These are phyloP conservation scores for Penicillium olsonii DNA, from an alignment of 2,329 filamentous ascomycete species.

Conservation along the genomic window DNA sequence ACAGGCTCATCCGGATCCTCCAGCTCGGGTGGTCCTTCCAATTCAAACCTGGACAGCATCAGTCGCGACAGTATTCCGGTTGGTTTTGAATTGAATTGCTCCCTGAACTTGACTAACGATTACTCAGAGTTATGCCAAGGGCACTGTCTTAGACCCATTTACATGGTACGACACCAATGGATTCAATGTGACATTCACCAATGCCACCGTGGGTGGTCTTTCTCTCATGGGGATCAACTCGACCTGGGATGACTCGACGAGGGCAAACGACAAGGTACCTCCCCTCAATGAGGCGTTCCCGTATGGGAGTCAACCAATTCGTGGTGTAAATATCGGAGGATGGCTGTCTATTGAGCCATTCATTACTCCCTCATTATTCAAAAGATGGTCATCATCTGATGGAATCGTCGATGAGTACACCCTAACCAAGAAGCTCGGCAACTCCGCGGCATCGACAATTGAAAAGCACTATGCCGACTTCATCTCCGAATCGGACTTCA, in stretches of 20 bases:
- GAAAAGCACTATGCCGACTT: slow-evolving; percentile 92
- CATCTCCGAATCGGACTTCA: slow-evolving; percentile 80
- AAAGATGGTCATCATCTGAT: slow-evolving; percentile 61
- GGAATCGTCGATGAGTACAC: slow-evolving; percentile 87
- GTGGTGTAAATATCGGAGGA: slow-evolving; percentile 89
- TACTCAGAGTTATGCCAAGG: slow-evolving; percentile 59
- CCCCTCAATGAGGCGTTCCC: slow-evolving; percentile 74
- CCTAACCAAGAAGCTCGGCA: slow-evolving; percentile 69
- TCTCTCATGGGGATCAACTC: slow-evolving; percentile 86
- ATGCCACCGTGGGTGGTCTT: slow-evolving; percentile 79
- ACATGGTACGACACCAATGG: slow-evolving; percentile 86
- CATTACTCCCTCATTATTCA: slow-evolving; percentile 90
- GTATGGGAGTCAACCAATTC: slow-evolving; percentile 76
- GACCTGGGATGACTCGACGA: slow-evolving; percentile 79
- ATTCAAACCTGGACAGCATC: slow-evolving; percentile 55
- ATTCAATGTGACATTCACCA: slow-evolving; percentile 94
- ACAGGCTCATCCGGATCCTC: slow-evolving; percentile 29
- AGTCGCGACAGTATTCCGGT: slow-evolving; percentile 61
- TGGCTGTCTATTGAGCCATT: slow-evolving; percentile 95
- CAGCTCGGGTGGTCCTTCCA: slow-evolving; percentile 27
- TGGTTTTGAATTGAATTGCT: slow-evolving; percentile 12
- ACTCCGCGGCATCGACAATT: slow-evolving; percentile 65
- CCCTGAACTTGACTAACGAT: slow-evolving; percentile 13
- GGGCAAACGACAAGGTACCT: slow-evolving; percentile 78
- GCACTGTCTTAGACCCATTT: slow-evolving; percentile 82